Evolutionary conservation across 2,329 filamentous ascomycete genomes (phyloP).

Genomic region (Cladosporium halotolerans): DNA sequence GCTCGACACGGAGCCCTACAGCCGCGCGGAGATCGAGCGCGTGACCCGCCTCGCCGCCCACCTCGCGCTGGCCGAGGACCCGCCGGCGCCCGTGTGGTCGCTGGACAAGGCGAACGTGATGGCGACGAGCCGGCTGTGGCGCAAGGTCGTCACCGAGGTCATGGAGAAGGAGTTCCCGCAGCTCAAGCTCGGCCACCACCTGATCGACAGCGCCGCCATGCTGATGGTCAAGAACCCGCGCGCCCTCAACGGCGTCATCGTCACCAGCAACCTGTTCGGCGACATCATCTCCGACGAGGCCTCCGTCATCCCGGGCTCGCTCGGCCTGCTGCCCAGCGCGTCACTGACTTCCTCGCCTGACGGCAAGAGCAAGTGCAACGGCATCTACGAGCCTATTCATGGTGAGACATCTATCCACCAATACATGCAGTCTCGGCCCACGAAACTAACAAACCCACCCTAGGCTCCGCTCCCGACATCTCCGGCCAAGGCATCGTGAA

Average conservation of each 20-base stretch:
- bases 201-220: constrained; percentile 97
- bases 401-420: not conserved
- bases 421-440: not conserved
- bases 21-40: constrained; percentile 76
- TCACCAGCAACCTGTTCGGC: constrained; percentile 91
- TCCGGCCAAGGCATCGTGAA: constrained; percentile 79
- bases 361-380: constrained; percentile 76
- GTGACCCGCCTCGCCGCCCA: constrained; percentile 75
- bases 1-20: constrained; percentile 82
- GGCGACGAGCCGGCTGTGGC: constrained; percentile 82
- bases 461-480: constrained; percentile 86
- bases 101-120: constrained; percentile 97
- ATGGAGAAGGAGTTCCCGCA: constrained; percentile 87
- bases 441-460: not conserved
- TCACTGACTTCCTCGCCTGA: constrained; percentile 82
- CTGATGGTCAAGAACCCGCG: constrained; percentile 92
- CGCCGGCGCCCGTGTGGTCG: constrained; percentile 64
- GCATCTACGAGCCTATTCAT: constrained; percentile 97
- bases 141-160: constrained; percentile 76
- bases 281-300: constrained; percentile 96
- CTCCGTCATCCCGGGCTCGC: constrained; percentile 83
- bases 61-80: constrained; percentile 63
- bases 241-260: constrained; percentile 79
- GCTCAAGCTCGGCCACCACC: constrained; percentile 75
- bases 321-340: constrained; percentile 82